These are phyloP conservation scores for Aspergillus sp. DNA, from an alignment of 2,329 filamentous ascomycete genomes.

Conservation along the genomic window DNA sequence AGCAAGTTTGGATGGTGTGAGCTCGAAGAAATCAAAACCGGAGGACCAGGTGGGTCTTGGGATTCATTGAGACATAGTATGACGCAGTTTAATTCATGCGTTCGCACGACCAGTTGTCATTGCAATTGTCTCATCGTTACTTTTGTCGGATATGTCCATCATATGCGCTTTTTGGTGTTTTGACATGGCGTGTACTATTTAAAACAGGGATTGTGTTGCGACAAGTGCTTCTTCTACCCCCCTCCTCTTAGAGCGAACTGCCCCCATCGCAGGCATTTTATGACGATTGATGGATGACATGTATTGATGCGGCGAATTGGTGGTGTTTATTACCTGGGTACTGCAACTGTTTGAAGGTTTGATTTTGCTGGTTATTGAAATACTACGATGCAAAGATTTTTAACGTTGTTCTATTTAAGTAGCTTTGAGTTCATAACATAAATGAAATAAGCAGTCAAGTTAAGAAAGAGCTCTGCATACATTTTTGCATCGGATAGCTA, in stretches of 20 bases:
- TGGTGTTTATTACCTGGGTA: constrained; percentile 17
- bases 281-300: constrained; percentile 23
- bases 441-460: neutral
- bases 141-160: neutral
- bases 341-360: neutral
- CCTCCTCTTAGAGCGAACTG: neutral
- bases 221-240: neutral
- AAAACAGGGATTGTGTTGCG: neutral
- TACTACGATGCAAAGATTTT: neutral
- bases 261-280: neutral
- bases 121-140: constrained; percentile 13
- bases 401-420: neutral
- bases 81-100: constrained; percentile 10
- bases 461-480: too few species aligned
- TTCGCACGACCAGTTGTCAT: neutral
- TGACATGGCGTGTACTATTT: neutral
- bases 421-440: neutral
- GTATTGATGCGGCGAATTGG: constrained; percentile 16
- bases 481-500: too few species aligned
- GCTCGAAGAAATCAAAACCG: constrained; percentile 53
- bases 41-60: constrained; percentile 56
- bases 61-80: constrained; percentile 45
- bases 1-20: constrained; percentile 36
- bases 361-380: neutral
- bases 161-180: neutral